phyloP scores from a whole-genome alignment of 2,329 filamentous ascomycete species.

The Pezicula neosporulosa region DNA sequence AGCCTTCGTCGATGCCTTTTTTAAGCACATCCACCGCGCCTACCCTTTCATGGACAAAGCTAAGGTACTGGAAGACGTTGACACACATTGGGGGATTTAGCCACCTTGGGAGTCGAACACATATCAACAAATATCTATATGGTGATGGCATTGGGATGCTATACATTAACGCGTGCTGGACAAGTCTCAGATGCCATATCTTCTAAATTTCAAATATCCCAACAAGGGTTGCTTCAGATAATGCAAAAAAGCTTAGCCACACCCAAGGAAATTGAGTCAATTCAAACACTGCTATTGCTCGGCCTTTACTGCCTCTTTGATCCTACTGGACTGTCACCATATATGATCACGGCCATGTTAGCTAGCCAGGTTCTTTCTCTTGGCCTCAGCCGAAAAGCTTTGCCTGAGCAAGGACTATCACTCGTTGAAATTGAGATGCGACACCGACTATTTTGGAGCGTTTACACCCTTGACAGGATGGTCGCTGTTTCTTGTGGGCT shows the following conservation, averaged over 20 bases:
- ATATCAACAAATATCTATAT: conserved; percentile 37
- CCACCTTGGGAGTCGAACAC: conserved; percentile 21
- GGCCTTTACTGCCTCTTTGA: not conserved
- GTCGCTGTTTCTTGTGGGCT: conserved; percentile 38
- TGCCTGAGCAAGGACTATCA: conserved; percentile 31
- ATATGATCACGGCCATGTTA: not conserved
- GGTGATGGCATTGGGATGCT: conserved; percentile 43
- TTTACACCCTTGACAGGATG: conserved; percentile 43
- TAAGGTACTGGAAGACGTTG: conserved; percentile 32
- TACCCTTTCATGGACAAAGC: conserved; percentile 41
- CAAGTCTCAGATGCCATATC: conserved; percentile 32
- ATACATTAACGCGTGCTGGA: conserved; percentile 39
- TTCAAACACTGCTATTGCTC: not conserved
- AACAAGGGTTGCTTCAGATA: conserved; percentile 31
- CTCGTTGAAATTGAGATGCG: conserved; percentile 26
- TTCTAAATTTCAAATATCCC: conserved; percentile 33
- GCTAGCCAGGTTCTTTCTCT: not conserved
- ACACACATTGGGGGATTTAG: conserved; percentile 24
- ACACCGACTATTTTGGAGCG: conserved; percentile 41
- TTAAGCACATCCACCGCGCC: conserved; percentile 40
- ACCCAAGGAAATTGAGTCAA: not conserved
- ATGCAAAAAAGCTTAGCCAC: conserved; percentile 35
- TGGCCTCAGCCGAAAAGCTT: not conserved
- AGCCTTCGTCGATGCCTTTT: conserved; percentile 35
- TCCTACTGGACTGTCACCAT: not conserved